Conservation (phyloP, 768 basidiomycete species). For the Heimioporus sp. region DNA sequence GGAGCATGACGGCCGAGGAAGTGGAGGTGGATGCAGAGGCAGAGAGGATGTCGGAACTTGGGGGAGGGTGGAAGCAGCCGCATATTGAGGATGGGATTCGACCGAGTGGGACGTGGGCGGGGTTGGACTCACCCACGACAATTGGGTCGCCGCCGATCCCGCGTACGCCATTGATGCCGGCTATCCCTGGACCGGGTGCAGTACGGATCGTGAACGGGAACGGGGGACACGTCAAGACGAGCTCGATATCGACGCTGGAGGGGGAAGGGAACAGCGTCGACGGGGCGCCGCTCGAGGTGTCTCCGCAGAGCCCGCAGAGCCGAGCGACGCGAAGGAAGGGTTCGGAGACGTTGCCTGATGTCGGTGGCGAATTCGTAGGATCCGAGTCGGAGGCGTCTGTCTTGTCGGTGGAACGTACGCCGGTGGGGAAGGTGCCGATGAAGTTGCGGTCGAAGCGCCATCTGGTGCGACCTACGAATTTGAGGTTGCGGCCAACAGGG, state of each 20-base stretch:
- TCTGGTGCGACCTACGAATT: constrained; percentile 42
- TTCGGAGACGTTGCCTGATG: constrained; percentile 9
- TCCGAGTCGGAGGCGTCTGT: constrained; percentile 42
- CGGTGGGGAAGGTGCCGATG: constrained; percentile 34
- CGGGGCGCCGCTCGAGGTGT: constrained; percentile 22
- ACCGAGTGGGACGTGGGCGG: background rate
- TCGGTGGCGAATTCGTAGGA: background rate
- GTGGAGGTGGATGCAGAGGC: constrained; percentile 21
- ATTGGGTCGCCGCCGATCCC: constrained; percentile 39
- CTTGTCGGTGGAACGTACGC: constrained; percentile 26
- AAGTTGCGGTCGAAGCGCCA: constrained; percentile 56
- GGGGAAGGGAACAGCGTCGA: constrained; percentile 23
- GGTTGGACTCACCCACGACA: constrained; percentile 38
- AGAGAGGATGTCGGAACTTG: constrained; percentile 17
- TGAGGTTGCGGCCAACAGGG: constrained; percentile 39
- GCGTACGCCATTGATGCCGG: constrained; percentile 35
- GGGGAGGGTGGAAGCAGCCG: constrained; percentile 25
- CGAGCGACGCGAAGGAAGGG: constrained; percentile 36
- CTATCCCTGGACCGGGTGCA: constrained; percentile 6
- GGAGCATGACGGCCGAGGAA: constrained; percentile 20
- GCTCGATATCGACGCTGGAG: constrained; percentile 29
- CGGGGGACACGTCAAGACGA: constrained; percentile 26
- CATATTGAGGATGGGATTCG: constrained; percentile 17
- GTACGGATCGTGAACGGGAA: constrained; percentile 32
- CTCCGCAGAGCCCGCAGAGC: constrained; percentile 21